Conservation (phyloP, 306 rosid species). For the Citrullus amarus region DNA sequence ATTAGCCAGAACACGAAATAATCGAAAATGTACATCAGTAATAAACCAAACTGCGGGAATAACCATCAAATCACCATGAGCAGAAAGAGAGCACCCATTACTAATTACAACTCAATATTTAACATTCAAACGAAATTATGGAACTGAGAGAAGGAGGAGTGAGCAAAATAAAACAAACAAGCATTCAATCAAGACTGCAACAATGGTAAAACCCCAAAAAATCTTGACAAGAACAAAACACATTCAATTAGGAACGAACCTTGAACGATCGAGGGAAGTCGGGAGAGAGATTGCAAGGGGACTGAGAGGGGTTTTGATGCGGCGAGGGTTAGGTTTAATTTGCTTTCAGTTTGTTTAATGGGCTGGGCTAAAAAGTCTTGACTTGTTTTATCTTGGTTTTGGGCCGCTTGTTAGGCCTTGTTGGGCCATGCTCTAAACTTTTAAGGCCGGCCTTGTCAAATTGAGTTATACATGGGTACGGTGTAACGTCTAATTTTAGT, state of each 20-base stretch:
- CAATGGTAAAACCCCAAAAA: neutral
- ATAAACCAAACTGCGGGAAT: neutral
- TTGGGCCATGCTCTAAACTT: too few species aligned
- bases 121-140: neutral
- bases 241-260: neutral
- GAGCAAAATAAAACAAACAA: neutral
- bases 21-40: neutral
- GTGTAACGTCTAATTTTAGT: too few species aligned
- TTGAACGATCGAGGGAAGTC: neutral
- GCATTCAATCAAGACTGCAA: neutral
- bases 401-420: neutral
- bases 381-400: neutral
- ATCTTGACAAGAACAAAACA: neutral
- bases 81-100: neutral
- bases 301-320: neutral
- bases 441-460: too few species aligned
- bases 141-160: neutral
- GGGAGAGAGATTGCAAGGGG: neutral
- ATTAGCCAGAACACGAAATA: neutral
- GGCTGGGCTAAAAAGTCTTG: neutral
- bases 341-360: neutral
- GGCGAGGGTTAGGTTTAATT: slow-evolving; percentile 1
- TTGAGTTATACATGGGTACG: too few species aligned
- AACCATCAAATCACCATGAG: neutral
- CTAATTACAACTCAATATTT: neutral